Percentiles rank a stretch among this genome's conserved stretches.
Conservation (phyloP, 441 rosid genomes). For the Capsella rubella region DNA sequence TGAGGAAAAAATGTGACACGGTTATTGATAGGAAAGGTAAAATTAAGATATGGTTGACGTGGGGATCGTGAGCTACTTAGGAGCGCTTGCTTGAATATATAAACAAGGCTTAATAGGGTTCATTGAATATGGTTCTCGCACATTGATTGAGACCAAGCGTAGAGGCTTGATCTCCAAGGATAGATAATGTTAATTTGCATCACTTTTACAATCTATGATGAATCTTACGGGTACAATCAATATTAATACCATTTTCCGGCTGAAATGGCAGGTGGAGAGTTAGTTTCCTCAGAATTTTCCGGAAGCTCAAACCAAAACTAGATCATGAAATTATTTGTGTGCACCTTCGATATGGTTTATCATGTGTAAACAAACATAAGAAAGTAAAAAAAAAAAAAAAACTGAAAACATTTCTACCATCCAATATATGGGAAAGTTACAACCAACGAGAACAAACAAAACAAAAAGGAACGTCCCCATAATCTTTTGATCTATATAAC, state of each 20-base stretch:
- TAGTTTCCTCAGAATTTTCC: background rate
- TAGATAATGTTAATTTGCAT: background rate
- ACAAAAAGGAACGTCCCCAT: conserved; percentile 1
- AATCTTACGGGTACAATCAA: background rate
- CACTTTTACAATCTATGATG: background rate
- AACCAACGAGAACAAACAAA: background rate
- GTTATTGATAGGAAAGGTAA: background rate
- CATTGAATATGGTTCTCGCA: too few species aligned
- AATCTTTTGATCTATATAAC: conserved; percentile 20
- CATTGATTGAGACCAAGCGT: background rate
- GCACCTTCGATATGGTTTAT: too few species aligned
- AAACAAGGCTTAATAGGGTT: background rate
- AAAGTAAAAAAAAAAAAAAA: background rate
- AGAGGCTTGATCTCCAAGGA: background rate
- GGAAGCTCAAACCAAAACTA: background rate
- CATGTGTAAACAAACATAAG: too few species aligned
- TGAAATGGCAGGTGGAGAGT: background rate
- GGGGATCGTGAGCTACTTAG: background rate
- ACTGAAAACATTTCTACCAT: background rate
- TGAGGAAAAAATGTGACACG: background rate
- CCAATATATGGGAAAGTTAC: conserved; percentile 1
- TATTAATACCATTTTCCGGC: background rate
- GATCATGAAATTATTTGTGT: background rate
- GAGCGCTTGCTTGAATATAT: background rate
- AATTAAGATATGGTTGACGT: background rate